A percentile compares a stretch with the other conserved stretches of the same genome.
Conservation (phyloP, 2,329 filamentous ascomycete genomes). For the Lachnellula occidentalis region DNA sequence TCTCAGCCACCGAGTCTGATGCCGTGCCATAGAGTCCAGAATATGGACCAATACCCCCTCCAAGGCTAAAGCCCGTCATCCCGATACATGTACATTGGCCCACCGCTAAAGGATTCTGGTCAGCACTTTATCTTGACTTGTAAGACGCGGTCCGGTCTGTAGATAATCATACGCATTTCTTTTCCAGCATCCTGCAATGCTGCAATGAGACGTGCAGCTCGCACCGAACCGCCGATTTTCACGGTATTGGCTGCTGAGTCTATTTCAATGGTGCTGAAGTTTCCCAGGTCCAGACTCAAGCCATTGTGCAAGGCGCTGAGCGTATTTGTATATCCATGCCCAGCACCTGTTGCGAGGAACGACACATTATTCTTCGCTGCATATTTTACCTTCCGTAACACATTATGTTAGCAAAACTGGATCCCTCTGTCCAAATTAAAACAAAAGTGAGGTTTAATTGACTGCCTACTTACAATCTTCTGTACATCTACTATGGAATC, state of each 20-base stretch:
- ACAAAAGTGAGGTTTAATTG: too few relatives aligned
- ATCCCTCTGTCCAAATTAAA: too few relatives aligned
- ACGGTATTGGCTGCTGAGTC: neutral
- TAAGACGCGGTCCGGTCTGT: neutral
- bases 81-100: neutral
- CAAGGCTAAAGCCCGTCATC: neutral
- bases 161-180: conserved; percentile 1
- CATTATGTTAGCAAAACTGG: too few relatives aligned
- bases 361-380: neutral
- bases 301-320: neutral
- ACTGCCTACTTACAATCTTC: neutral
- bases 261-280: neutral
- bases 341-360: conserved; percentile 1
- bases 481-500: neutral
- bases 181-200: neutral
- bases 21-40: neutral
- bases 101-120: neutral
- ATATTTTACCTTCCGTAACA: neutral
- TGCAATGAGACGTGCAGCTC: neutral
- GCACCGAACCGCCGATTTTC: neutral
- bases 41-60: neutral
- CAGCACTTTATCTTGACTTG: neutral
- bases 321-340: neutral
- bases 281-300: conserved; percentile 1
- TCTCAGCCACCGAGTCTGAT: conserved; percentile 29